Conservation (phyloP, 331 rosid genomes). For the Pyracantha coccinea region DNA sequence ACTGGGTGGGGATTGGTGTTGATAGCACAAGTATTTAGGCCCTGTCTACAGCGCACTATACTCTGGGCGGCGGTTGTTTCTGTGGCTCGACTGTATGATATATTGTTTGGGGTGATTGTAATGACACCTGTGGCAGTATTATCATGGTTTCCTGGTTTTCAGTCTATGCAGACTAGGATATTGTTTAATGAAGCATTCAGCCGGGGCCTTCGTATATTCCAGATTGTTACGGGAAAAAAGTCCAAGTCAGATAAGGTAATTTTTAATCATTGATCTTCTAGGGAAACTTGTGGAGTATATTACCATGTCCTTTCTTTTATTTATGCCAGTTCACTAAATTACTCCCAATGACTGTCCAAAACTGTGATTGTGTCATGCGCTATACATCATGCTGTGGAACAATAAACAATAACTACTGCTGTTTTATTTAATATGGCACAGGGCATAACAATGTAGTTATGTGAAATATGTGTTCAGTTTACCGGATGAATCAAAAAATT, state of each 20-base stretch:
- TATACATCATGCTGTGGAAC: background rate
- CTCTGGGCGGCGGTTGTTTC: slow-evolving; percentile 59
- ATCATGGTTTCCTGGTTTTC: slow-evolving; percentile 89
- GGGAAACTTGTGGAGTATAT: background rate
- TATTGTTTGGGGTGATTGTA: slow-evolving; percentile 63
- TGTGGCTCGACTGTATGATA: slow-evolving; percentile 70
- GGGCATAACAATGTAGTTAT: background rate
- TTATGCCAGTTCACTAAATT: background rate
- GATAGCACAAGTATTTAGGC: slow-evolving; percentile 77
- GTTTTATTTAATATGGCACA: background rate
- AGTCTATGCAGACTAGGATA: slow-evolving; percentile 87
- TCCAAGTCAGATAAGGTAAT: slow-evolving; percentile 28
- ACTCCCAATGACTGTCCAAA: background rate
- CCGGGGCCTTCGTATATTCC: slow-evolving; percentile 67
- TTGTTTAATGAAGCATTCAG: slow-evolving; percentile 89
- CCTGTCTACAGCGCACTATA: slow-evolving; percentile 35
- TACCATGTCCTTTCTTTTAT: background rate
- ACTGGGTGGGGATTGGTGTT: slow-evolving; percentile 85
- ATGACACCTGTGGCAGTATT: slow-evolving; percentile 73
- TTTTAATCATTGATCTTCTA: background rate
- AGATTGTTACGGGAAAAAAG: slow-evolving; percentile 66
- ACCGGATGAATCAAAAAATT: background rate
- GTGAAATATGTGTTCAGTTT: background rate
- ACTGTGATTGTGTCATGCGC: background rate
- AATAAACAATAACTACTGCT: background rate